These are phyloP conservation scores for Kuraishia borneana DNA, from an alignment of 805 yeast genomes.

Conservation along the genomic window DNA sequence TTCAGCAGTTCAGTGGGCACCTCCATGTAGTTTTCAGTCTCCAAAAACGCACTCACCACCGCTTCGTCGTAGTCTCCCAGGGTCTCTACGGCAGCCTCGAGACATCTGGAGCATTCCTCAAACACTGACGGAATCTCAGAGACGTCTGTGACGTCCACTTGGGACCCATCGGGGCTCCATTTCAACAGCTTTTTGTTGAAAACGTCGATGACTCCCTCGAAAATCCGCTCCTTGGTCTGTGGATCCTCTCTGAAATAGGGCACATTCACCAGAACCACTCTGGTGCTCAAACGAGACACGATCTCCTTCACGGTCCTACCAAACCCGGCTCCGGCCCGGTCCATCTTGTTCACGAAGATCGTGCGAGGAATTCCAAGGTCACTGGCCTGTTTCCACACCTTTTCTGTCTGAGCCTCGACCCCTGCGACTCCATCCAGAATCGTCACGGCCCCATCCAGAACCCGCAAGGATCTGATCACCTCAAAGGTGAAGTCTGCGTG, in stretches of 20 bases:
- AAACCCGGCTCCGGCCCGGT: slow-evolving; percentile 90
- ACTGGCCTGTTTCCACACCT: slow-evolving; percentile 86
- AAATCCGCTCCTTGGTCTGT: slow-evolving; percentile 21
- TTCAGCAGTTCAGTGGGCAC: slow-evolving; percentile 48
- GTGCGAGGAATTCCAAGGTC: slow-evolving; percentile 60
- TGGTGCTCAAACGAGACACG: slow-evolving; percentile 61
- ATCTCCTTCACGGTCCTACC: slow-evolving; percentile 83
- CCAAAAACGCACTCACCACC: slow-evolving; percentile 68
- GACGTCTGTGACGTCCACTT: slow-evolving; percentile 35
- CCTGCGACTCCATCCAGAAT: slow-evolving; percentile 95
- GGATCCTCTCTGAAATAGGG: slow-evolving; percentile 55
- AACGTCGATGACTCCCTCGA: slow-evolving; percentile 71
- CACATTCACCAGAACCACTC: slow-evolving; percentile 62
- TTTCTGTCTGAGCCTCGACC: slow-evolving; percentile 96
- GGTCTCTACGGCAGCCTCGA: slow-evolving; percentile 76
- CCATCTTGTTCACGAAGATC: slow-evolving; percentile 90
- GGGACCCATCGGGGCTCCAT: slow-evolving; percentile 43
- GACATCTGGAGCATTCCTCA: slow-evolving; percentile 40
- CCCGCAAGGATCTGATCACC: slow-evolving; percentile 80
- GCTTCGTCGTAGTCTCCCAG: slow-evolving; percentile 75
- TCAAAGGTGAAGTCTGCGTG: slow-evolving; percentile 97
- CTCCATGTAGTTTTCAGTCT: slow-evolving; percentile 58
- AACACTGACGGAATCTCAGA: slow-evolving; percentile 22
- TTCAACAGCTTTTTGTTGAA: slow-evolving; percentile 45
- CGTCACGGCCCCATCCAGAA: slow-evolving; percentile 89